Base-by-base conservation (phyloP, 306 rosid species). In the Vachellia collinsii region DNA sequence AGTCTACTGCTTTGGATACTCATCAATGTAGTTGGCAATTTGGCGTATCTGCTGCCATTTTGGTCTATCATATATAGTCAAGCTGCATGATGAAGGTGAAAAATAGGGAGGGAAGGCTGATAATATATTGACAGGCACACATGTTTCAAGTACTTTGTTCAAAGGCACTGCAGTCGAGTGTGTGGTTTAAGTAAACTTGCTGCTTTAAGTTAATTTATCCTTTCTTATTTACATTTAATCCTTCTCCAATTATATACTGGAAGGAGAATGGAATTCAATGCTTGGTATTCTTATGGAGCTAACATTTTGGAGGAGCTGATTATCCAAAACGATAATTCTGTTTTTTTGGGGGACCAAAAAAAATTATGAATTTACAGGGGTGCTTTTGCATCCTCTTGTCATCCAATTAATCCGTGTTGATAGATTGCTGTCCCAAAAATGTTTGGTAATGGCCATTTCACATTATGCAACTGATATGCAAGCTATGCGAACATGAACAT, bases 1-100 rank as follows among this genome's bases (percentile, higher is more conserved):
- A 79, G 81, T 79, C 81, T 51, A 62, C 81, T 76, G 83, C 84
- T 70, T 79, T 79, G 88, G 86, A 79, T 82, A 79, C 81, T 70
- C 54, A 39, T 77, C 75, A 85, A 68, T 77, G 70, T 81, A 78
- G 66, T 85, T 78, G 74, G 76, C 81, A 38, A 81, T 72, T 81
- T 74, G 77, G 76, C 78, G 38, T 51, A 81, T 80, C 75, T 81
- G 75, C 83, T 81, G 76, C 85, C 77, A 58, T 85, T 75, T 72
- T 74, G 74, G 77, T 67, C 79, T 56, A 68, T 85, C 72, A 59
- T 77, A 54, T 73, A 47, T 77, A 72, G 77, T 46, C 51, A 73
- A 72, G 73, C 80, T 58, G 37, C 82, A 78, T 74, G 83, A 78
- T 22, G 70, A 41, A 78, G 83, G 65, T 77, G 78, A 62, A 70